These are phyloP conservation scores for Podospora fimiseda DNA, from an alignment of 495 filamentous ascomycete genomes.

Conservation along the genomic window DNA sequence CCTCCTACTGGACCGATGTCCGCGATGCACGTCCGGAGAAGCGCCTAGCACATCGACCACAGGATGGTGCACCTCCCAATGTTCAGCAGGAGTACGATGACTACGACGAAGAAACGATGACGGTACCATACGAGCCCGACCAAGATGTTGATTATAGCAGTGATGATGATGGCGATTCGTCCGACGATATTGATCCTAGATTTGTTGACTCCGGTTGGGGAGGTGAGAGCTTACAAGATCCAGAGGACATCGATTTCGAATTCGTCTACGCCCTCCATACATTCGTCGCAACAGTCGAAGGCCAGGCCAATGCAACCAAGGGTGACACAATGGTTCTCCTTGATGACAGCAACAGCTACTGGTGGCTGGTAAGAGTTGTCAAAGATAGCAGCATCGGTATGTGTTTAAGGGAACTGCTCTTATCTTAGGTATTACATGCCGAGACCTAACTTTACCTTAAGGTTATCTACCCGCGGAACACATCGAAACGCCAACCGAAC, in stretches of 20 bases:
- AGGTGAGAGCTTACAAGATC: slow-evolving; percentile 73
- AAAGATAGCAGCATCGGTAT: slow-evolving; percentile 96
- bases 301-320: slow-evolving; percentile 96
- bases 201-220: slow-evolving; percentile 64
- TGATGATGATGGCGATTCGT: slow-evolving; percentile 38
- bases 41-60: neutral
- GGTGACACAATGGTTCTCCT: slow-evolving; percentile 99
- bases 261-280: slow-evolving; percentile 98
- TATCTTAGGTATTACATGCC: too few species aligned
- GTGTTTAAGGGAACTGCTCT: too few species aligned
- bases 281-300: slow-evolving; percentile 95
- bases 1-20: neutral
- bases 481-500: slow-evolving; percentile 96
- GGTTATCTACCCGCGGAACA: slow-evolving; percentile 96
- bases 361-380: slow-evolving; percentile 96
- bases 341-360: slow-evolving; percentile 99
- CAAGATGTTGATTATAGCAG: slow-evolving; percentile 40
- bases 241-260: slow-evolving; percentile 98
- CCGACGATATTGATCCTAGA: slow-evolving; percentile 45
- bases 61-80: neutral
- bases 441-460: slow-evolving; percentile 31
- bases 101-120: slow-evolving; percentile 19
- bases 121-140: slow-evolving; percentile 32
- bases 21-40: neutral
- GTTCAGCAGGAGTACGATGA: slow-evolving; percentile 1